Conservation (phyloP, 2,329 filamentous ascomycete species). For the Pyrenochaeta sp. region DNA sequence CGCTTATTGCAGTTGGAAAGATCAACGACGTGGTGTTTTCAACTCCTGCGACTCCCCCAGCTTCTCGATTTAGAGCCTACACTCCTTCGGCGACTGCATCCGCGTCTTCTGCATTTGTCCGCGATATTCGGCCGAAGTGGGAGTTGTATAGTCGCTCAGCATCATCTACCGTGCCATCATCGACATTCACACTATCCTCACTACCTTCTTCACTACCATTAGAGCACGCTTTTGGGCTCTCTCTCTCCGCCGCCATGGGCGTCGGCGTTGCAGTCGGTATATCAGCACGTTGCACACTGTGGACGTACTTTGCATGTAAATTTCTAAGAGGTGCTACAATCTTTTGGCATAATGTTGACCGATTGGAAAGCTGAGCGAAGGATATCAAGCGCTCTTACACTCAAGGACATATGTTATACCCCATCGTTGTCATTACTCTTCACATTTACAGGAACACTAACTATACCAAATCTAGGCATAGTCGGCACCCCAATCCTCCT, state of each 20-base stretch:
- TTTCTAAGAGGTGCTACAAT: neutral
- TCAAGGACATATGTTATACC: neutral
- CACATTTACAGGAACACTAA: neutral
- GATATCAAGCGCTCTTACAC: too few relatives aligned
- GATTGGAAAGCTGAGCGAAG: too few relatives aligned
- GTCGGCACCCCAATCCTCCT: slow-evolving; percentile 12
- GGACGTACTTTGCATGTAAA: neutral
- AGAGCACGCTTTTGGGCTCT: slow-evolving; percentile 2
- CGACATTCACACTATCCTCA: neutral
- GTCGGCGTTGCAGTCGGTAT: slow-evolving; percentile 21
- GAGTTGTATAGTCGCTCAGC: too few relatives aligned
- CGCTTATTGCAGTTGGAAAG: slow-evolving; percentile 2
- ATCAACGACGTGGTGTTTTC: slow-evolving; percentile 16
- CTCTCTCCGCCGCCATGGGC: slow-evolving; percentile 22
- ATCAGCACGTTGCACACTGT: neutral
- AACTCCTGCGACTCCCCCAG: neutral
- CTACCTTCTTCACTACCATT: neutral
- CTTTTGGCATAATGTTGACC: neutral
- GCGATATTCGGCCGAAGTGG: neutral
- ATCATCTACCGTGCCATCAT: neutral
- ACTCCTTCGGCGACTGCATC: neutral
- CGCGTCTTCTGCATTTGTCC: neutral
- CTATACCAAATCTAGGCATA: slow-evolving; percentile 3
- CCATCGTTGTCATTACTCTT: neutral
- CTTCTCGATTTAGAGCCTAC: neutral